Conservation (phyloP, 495 filamentous ascomycete species). For the Lepidopterella palustris region DNA sequence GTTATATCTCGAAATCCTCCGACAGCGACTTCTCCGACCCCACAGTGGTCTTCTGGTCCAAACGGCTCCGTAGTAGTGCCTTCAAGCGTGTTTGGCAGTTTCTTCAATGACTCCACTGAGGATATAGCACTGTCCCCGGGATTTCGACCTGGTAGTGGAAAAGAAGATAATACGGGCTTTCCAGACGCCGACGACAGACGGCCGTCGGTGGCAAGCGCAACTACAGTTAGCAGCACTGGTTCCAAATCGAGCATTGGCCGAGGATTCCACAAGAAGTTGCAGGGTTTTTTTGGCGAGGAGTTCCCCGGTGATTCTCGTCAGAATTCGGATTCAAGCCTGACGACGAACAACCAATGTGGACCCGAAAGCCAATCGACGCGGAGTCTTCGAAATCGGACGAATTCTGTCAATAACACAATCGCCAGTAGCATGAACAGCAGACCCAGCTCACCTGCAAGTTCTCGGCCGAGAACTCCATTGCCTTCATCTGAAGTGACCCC, state of each 20-base stretch:
- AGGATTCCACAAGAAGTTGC: slow-evolving; percentile 65
- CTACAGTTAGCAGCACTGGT: slow-evolving; percentile 82
- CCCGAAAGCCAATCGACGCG: slow-evolving; percentile 39
- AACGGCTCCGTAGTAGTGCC: slow-evolving; percentile 32
- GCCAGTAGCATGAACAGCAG: slow-evolving; percentile 49
- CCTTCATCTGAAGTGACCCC: slow-evolving; percentile 92
- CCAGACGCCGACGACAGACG: slow-evolving; percentile 60
- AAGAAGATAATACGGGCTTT: slow-evolving; percentile 59
- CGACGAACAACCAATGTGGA: slow-evolving; percentile 37
- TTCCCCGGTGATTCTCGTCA: slow-evolving; percentile 50
- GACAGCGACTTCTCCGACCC: slow-evolving; percentile 42
- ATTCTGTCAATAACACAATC: slow-evolving; percentile 58
- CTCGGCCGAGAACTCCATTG: slow-evolving; percentile 73
- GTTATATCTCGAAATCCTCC: slow-evolving; percentile 49
- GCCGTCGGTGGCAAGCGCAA: slow-evolving; percentile 83
- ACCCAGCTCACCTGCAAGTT: slow-evolving; percentile 54
- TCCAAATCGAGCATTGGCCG: slow-evolving; percentile 72
- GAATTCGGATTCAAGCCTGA: slow-evolving; percentile 66
- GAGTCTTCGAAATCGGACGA: slow-evolving; percentile 60
- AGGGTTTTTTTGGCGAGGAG: slow-evolving; percentile 86
- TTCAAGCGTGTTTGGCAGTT: slow-evolving; percentile 40
- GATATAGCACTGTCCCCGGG: slow-evolving; percentile 59
- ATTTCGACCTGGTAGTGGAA: slow-evolving; percentile 58
- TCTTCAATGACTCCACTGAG: slow-evolving; percentile 63
- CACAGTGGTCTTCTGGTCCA: slow-evolving; percentile 15